Conservation (phyloP, 2,329 filamentous ascomycete species). For the Cladosporium velox region DNA sequence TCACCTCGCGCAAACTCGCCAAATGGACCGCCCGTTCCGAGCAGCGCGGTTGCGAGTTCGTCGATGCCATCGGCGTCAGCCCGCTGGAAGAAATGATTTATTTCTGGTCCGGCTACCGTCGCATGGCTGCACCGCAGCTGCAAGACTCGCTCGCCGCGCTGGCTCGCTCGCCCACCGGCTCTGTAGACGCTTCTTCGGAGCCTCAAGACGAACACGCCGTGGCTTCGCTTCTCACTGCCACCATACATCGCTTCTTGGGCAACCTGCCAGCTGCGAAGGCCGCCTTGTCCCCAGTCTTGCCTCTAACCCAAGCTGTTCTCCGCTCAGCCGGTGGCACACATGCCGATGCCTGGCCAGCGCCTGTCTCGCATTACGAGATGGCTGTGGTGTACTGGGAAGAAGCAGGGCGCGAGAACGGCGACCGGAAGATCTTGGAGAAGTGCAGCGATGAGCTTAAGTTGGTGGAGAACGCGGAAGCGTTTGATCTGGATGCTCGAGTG, state of each 20-base stretch:
- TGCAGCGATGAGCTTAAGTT: constrained; percentile 67
- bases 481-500: constrained; percentile 71
- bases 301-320: constrained; percentile 49
- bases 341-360: constrained; percentile 67
- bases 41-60: constrained; percentile 65
- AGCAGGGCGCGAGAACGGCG: constrained; percentile 42
- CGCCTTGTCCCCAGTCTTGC: constrained; percentile 65
- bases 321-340: constrained; percentile 7
- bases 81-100: constrained; percentile 90
- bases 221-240: constrained; percentile 64
- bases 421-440: constrained; percentile 55
- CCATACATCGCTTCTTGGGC: constrained; percentile 65
- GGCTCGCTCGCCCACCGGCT: constrained; percentile 55
- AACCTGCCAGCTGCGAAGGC: constrained; percentile 61
- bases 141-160: constrained; percentile 64
- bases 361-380: constrained; percentile 83
- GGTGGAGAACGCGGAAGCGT: constrained; percentile 69
- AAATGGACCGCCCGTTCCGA: constrained; percentile 85
- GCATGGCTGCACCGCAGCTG: constrained; percentile 70
- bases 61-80: constrained; percentile 78
- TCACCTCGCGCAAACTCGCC: constrained; percentile 76
- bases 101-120: constrained; percentile 86
- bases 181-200: constrained; percentile 29
- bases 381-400: constrained; percentile 80
- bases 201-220: constrained; percentile 66